Percentiles rank a stretch among this genome's conserved stretches.
Evolutionary conservation across 768 basidiomycete genomes (phyloP).

Genomic region (Tricholoma sp.): DNA sequence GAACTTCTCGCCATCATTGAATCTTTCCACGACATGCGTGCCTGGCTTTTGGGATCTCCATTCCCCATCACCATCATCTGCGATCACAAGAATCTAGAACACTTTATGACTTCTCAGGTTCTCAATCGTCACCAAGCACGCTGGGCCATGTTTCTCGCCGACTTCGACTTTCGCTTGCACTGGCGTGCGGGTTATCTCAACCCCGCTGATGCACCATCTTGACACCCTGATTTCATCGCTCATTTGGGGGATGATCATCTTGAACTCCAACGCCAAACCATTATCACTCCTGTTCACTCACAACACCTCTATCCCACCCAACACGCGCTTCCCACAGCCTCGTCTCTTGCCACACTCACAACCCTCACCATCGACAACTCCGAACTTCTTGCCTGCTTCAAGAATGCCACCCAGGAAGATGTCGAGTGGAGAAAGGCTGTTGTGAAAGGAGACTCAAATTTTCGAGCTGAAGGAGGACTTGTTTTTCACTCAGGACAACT

Average conservation of each 20-base stretch:
- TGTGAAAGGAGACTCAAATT: constrained; percentile 4
- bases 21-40: background rate
- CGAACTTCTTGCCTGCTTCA: constrained; percentile 18
- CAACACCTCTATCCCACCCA: background rate
- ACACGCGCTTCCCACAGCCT: background rate
- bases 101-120: background rate
- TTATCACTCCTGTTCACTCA: background rate
- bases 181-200: no score
- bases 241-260: background rate
- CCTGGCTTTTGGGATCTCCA: background rate
- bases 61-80: background rate
- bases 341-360: constrained; percentile 4
- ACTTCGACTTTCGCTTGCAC: background rate
- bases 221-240: background rate
- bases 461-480: background rate
- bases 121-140: background rate
- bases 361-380: constrained; percentile 22
- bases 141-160: background rate
- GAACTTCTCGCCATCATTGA: background rate
- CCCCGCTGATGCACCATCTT: background rate
- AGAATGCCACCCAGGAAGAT: constrained; percentile 15
- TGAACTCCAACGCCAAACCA: background rate
- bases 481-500: constrained; percentile 16
- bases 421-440: constrained; percentile 20
- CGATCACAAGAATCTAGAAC: background rate